Percentiles rank a stretch among this genome's conserved stretches.
Evolutionary conservation across 2,329 filamentous ascomycete genomes (phyloP).

Genomic region (Exophiala aquamarina): DNA sequence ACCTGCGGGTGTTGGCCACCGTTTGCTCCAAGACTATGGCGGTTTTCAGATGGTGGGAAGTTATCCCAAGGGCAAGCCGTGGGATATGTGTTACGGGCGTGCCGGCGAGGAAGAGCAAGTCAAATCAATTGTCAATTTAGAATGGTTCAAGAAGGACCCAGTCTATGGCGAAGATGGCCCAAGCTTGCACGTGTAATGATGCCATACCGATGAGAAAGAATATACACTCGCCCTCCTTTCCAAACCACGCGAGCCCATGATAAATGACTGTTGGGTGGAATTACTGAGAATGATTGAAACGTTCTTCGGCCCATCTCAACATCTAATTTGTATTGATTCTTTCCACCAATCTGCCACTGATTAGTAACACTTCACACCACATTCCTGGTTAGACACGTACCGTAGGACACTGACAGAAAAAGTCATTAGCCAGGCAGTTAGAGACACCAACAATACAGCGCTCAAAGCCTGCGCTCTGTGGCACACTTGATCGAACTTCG

Average conservation of each 20-base stretch:
- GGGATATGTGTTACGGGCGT: slow-evolving; percentile 72
- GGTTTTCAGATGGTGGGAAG: slow-evolving; percentile 67
- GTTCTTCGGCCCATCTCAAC: background rate
- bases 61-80: slow-evolving; percentile 58
- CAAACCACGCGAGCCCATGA: background rate
- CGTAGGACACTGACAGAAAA: slow-evolving; percentile 84
- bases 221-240: background rate
- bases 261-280: background rate
- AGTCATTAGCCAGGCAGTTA: slow-evolving; percentile 87
- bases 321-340: slow-evolving; percentile 27
- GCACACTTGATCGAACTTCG: slow-evolving; percentile 49
- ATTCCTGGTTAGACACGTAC: slow-evolving; percentile 35
- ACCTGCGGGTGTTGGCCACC: slow-evolving; percentile 65
- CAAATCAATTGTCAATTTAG: slow-evolving; percentile 47
- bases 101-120: slow-evolving; percentile 56
- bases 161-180: slow-evolving; percentile 59
- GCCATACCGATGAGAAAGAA: too few species aligned
- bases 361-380: slow-evolving; percentile 31
- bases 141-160: slow-evolving; percentile 62
- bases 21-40: slow-evolving; percentile 53
- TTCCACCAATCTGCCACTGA: slow-evolving; percentile 38
- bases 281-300: background rate
- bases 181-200: slow-evolving; percentile 40
- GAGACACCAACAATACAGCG: slow-evolving; percentile 73
- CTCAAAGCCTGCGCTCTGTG: slow-evolving; percentile 69